These are phyloP conservation scores for Picea sitchensis DNA, from an alignment of 75 land plant genomes.

Conservation along the genomic window DNA sequence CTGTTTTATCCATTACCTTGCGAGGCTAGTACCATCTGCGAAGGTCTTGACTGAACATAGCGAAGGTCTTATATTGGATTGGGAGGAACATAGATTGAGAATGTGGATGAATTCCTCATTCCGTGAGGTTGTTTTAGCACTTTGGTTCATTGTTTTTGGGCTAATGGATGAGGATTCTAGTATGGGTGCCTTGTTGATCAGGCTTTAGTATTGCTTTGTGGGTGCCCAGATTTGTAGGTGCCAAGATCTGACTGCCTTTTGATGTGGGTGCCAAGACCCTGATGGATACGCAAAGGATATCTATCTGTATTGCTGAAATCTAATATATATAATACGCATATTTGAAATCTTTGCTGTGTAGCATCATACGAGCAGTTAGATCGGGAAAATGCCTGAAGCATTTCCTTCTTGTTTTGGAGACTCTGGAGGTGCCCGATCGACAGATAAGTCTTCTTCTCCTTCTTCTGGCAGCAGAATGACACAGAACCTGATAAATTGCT, in stretches of 20 bases:
- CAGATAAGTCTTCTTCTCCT: neutral
- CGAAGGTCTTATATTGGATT: neutral
- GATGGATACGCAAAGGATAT: neutral
- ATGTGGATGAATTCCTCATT: neutral
- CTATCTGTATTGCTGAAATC: neutral
- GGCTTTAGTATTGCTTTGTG: no score
- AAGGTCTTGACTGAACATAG: neutral
- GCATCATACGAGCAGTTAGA: neutral
- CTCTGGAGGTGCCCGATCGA: neutral
- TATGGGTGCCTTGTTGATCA: no score
- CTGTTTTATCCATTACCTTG: no score
- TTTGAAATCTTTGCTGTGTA: neutral
- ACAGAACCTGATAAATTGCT: slow-evolving; percentile 17
- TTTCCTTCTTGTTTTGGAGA: slow-evolving; percentile 13
- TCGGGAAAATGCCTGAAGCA: neutral
- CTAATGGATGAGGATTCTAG: neutral
- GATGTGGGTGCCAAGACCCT: no score
- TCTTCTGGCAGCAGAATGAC: neutral
- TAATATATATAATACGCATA: neutral
- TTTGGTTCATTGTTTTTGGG: neutral
- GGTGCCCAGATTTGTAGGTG: no score
- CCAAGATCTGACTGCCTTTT: neutral
- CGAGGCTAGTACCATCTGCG: no score
- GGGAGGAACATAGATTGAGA: neutral
- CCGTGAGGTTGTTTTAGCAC: neutral